Evolutionary conservation across 352 stramenopile genomes (phyloP).

Genomic region (Aphanomyces euteiches): DNA sequence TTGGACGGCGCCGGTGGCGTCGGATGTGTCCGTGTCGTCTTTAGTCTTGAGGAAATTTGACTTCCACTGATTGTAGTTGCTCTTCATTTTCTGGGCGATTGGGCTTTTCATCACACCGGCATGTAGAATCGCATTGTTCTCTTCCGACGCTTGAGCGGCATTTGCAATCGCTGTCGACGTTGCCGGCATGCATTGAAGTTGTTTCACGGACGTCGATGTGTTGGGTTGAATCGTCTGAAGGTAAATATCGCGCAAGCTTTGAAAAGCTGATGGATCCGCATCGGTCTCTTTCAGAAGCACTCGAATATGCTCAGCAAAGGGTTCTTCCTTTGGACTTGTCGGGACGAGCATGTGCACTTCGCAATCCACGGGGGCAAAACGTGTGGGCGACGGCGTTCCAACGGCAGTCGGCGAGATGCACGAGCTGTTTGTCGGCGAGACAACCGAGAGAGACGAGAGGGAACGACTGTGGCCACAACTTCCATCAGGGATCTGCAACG

Average conservation of each 20-base stretch:
- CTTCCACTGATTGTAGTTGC: conserved; percentile 17
- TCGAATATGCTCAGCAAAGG: conserved; percentile 19
- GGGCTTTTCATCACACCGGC: conserved; percentile 15
- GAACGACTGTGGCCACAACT: not conserved
- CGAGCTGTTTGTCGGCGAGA: not conserved
- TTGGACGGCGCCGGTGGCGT: conserved; percentile 19
- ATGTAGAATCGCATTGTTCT: conserved; percentile 21
- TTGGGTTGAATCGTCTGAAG: conserved; percentile 28
- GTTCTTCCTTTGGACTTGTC: conserved; percentile 11
- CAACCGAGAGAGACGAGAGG: not conserved
- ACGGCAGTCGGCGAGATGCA: not conserved
- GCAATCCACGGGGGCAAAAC: conserved; percentile 23
- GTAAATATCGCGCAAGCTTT: conserved; percentile 21
- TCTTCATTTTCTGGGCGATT: conserved; percentile 20
- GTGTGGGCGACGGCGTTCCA: conserved; percentile 9
- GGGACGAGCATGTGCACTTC: conserved; percentile 26
- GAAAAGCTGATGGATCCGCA: conserved; percentile 6
- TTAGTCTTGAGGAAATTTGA: conserved; percentile 23
- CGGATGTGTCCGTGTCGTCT: conserved; percentile 5
- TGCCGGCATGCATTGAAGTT: conserved; percentile 19
- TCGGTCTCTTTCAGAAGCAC: conserved; percentile 24
- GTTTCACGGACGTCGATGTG: conserved; percentile 10
- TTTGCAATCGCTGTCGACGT: conserved; percentile 18
- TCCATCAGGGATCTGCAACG: not conserved
- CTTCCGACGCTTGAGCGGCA: conserved; percentile 22